Evolutionary conservation across 371 early-diverging fungal genomes (phyloP), one percentile per base, ranked within the genome.

Genomic region (Paraphysoderma sedebokerense): DNA sequence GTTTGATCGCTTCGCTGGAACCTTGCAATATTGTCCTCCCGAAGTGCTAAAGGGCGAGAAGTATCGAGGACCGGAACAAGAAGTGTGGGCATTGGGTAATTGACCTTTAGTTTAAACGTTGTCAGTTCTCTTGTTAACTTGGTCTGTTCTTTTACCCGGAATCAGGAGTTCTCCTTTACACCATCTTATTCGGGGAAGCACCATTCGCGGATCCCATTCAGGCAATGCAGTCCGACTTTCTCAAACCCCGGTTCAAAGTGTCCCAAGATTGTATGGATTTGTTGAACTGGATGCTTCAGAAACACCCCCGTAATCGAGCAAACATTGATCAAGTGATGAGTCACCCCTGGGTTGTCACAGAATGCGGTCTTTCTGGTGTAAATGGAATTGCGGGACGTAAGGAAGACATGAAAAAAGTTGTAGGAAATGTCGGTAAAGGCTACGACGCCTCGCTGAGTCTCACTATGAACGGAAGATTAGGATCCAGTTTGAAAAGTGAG

Each of bases 61-160:
- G 47, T 86, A 86, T 55, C 58, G 69, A 15, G 84, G 84, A 3
- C 80, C 78, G 35, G 73, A 81, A 23, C 79, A 80, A n/a, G 89
- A 88, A 47, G 67, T 86, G 24, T 88, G 89, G 89, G 72, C 83
- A 0, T 54, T 85, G 5, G 87, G 87, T 23, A 69, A n/a, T n/a
- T n/a, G n/a, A n/a, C n/a, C n/a, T n/a, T n/a, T n/a, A n/a, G n/a
- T n/a, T n/a, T n/a, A n/a, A n/a, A n/a, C n/a, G n/a, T n/a, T n/a
- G n/a, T n/a, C n/a, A n/a, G n/a, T n/a, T n/a, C n/a, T n/a, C n/a
- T n/a, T n/a, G n/a, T n/a, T n/a, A n/a, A n/a, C n/a, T n/a, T n/a
- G n/a, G n/a, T n/a, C n/a, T n/a, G n/a, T n/a, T n/a, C n/a, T n/a
- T n/a, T n/a, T n/a, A n/a, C n/a, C n/a, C n/a, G n/a, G n/a, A n/a